A percentile compares a stretch with the other conserved stretches of the same genome.
Conservation (phyloP, 192 early-diverging fungal species). For the Bifiguratus adelaidae region DNA sequence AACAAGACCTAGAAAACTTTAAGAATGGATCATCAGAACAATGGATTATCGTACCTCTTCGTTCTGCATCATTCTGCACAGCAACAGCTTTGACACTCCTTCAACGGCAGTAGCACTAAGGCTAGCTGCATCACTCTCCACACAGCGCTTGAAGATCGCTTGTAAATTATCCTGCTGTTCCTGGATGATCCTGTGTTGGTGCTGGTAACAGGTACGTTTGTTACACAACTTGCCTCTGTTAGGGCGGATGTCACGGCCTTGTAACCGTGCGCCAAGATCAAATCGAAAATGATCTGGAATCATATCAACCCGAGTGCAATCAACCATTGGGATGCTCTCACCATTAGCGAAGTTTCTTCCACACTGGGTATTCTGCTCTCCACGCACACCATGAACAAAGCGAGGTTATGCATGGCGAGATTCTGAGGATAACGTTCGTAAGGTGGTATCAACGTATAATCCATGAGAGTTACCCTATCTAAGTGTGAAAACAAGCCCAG, state of each 20-base stretch:
- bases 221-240: slow-evolving; percentile 9
- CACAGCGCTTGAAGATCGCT: slow-evolving; percentile 32
- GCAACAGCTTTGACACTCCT: slow-evolving; percentile 66
- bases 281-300: slow-evolving; percentile 50
- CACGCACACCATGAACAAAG: slow-evolving; percentile 60
- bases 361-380: slow-evolving; percentile 36
- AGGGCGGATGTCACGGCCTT: slow-evolving; percentile 7
- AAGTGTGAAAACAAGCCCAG: slow-evolving; percentile 67
- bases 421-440: too few relatives aligned
- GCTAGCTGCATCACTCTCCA: slow-evolving; percentile 43
- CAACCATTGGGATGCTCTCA: too few relatives aligned
- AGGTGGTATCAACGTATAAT: too few relatives aligned
- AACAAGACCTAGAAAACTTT: slow-evolving; percentile 40
- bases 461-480: slow-evolving; percentile 46
- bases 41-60: slow-evolving; percentile 15
- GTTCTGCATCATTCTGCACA: slow-evolving; percentile 26
- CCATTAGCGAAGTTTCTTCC: too few relatives aligned
- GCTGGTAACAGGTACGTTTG: too few relatives aligned
- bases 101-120: slow-evolving; percentile 65
- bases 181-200: too few relatives aligned
- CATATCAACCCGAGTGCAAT: too few relatives aligned
- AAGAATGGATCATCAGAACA: slow-evolving; percentile 4
- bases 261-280: slow-evolving; percentile 47
- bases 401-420: slow-evolving; percentile 60
- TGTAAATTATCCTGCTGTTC: too few relatives aligned